Conservation (phyloP, 2,329 filamentous ascomycete species). For the Stachybotrys chartarum region DNA sequence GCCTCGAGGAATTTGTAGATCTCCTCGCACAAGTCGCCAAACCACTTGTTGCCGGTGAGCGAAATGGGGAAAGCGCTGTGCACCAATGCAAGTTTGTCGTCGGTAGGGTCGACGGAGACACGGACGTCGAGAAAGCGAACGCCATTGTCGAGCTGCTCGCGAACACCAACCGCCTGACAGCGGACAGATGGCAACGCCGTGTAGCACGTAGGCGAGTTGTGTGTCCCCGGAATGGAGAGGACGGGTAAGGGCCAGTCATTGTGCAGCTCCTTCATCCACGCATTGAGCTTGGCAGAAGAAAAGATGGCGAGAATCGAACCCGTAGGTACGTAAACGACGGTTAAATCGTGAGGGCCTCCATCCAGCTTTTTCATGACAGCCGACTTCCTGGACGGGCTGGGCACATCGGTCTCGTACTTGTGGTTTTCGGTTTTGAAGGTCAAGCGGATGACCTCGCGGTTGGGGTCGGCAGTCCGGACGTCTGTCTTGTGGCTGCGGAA, state of each 20-base stretch:
- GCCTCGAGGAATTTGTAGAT: constrained; percentile 68
- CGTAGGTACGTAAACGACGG: constrained; percentile 56
- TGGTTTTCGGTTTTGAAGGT: constrained; percentile 56
- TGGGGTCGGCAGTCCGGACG: constrained; percentile 50
- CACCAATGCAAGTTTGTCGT: constrained; percentile 70
- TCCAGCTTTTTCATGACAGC: constrained; percentile 52
- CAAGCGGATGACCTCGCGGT: constrained; percentile 63
- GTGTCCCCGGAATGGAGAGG: constrained; percentile 88
- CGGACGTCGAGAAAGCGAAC: constrained; percentile 93
- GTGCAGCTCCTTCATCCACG: constrained; percentile 76
- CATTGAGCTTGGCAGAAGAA: constrained; percentile 60
- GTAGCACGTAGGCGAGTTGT: constrained; percentile 86
- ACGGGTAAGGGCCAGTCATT: constrained; percentile 68
- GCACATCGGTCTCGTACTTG: constrained; percentile 64
- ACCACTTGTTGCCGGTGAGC: constrained; percentile 72
- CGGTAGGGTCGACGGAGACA: constrained; percentile 47
- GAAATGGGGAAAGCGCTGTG: constrained; percentile 87
- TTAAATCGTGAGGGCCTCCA: constrained; percentile 48
- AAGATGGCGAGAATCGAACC: constrained; percentile 56
- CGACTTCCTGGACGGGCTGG: constrained; percentile 53
- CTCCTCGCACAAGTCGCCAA: constrained; percentile 63
- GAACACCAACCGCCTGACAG: constrained; percentile 75
- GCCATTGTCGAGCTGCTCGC: constrained; percentile 77
- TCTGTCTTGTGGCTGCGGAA: constrained; percentile 56
- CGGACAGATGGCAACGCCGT: constrained; percentile 84